Percentiles rank a stretch among this genome's conserved stretches.
Evolutionary conservation across 2,329 filamentous ascomycete species (phyloP).

Genomic region (Diaporthe batatas): DNA sequence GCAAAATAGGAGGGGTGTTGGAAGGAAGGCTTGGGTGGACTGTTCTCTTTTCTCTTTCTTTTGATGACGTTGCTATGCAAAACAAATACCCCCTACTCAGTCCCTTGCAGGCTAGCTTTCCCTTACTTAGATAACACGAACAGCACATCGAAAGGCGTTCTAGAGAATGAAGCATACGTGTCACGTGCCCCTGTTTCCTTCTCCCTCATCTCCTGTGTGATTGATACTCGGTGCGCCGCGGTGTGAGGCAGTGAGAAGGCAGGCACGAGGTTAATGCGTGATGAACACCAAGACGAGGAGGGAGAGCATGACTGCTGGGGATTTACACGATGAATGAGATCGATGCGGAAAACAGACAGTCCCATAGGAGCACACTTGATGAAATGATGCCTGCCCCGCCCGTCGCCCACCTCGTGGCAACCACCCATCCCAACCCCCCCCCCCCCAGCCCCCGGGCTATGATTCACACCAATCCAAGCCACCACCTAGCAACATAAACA

Average conservation of each 20-base stretch:
- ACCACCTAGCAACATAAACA: too few relatives aligned
- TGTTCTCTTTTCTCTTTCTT: neutral
- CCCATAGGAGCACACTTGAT: too few relatives aligned
- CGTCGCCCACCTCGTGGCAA: too few relatives aligned
- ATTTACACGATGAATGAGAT: neutral
- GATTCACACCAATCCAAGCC: too few relatives aligned
- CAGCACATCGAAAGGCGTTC: constrained; percentile 29
- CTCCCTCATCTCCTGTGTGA: neutral
- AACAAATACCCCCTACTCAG: constrained; percentile 42
- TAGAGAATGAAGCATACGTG: constrained; percentile 19
- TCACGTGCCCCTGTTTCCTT: too few relatives aligned
- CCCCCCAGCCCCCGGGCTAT: too few relatives aligned
- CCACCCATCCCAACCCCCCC: too few relatives aligned
- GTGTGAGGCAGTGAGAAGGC: neutral
- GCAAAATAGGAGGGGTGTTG: neutral
- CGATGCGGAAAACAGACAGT: neutral
- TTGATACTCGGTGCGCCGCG: neutral
- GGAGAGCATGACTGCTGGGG: neutral
- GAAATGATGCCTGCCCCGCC: too few relatives aligned
- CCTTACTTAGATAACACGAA: constrained; percentile 8
- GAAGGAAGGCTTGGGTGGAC: constrained; percentile 1
- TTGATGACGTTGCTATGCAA: constrained; percentile 33
- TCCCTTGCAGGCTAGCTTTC: constrained; percentile 34
- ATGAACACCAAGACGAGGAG: neutral
- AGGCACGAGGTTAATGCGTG: neutral